phyloP scores from a whole-genome alignment of 768 basidiomycete genomes.

The Brasilioporus rufonigricans region DNA sequence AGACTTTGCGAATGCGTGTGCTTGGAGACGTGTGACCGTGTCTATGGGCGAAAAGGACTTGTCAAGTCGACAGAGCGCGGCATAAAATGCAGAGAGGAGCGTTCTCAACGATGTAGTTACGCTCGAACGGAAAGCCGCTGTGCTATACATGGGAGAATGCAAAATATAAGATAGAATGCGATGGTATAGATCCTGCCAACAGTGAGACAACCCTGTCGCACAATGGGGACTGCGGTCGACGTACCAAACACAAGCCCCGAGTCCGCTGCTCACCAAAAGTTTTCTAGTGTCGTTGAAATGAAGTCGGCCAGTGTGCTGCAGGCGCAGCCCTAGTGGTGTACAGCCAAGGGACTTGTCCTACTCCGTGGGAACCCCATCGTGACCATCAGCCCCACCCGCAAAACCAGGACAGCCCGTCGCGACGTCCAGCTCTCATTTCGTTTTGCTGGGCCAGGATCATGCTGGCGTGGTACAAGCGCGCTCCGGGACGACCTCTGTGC shows the following conservation, averaged over 20 bases:
- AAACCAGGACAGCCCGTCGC: no score
- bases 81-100: conserved; percentile 47
- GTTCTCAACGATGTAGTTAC: conserved; percentile 3
- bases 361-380: no score
- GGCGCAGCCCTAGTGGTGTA: no score
- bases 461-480: no score
- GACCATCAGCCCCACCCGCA: no score
- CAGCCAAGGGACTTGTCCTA: no score
- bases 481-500: no score
- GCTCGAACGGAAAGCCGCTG: conserved; percentile 6
- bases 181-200: neutral
- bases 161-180: neutral
- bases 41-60: conserved; percentile 71
- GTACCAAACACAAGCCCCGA: neutral
- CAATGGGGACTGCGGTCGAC: neutral
- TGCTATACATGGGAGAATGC: neutral
- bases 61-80: conserved; percentile 68
- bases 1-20: conserved; percentile 52
- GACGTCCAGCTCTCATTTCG: no score
- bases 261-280: no score
- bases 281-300: no score
- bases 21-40: conserved; percentile 56
- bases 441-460: no score
- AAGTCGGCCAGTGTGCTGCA: no score
- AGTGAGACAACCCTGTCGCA: neutral